Conservation (phyloP, 2,329 filamentous ascomycete species). For the Botrytis paeoniae region DNA sequence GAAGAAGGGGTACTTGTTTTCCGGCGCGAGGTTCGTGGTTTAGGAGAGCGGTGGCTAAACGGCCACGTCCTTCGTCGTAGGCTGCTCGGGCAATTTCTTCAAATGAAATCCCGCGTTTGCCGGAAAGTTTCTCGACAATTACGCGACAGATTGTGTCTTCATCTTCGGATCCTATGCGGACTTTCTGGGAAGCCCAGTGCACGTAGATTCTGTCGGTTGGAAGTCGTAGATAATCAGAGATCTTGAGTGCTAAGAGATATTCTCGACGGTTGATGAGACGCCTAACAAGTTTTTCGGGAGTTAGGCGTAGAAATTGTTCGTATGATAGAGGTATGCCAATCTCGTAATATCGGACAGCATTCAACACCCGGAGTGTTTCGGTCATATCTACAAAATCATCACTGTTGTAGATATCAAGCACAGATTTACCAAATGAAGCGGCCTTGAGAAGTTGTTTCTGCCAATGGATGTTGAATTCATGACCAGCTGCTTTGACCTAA, state of each 20-base stretch:
- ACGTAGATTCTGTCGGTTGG: slow-evolving; percentile 90
- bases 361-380: slow-evolving; percentile 86
- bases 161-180: slow-evolving; percentile 77
- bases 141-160: slow-evolving; percentile 84
- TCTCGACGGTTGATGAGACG: slow-evolving; percentile 85
- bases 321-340: slow-evolving; percentile 88
- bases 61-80: slow-evolving; percentile 85
- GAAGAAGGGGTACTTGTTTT: slow-evolving; percentile 88
- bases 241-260: slow-evolving; percentile 83
- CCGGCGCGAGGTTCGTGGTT: slow-evolving; percentile 93
- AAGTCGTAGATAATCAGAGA: slow-evolving; percentile 82
- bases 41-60: slow-evolving; percentile 85
- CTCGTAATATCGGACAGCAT: slow-evolving; percentile 87
- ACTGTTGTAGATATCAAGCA: slow-evolving; percentile 94
- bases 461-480: slow-evolving; percentile 87
- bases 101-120: slow-evolving; percentile 91
- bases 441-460: slow-evolving; percentile 96
- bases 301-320: slow-evolving; percentile 88
- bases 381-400: slow-evolving; percentile 99
- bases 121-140: slow-evolving; percentile 81
- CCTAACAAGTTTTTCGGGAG: slow-evolving; percentile 81
- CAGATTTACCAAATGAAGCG: slow-evolving; percentile 95
- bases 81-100: slow-evolving; percentile 90
- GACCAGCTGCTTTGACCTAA: slow-evolving; percentile 76
- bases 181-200: slow-evolving; percentile 95